A percentile compares a stretch with the other conserved stretches of the same genome.
Evolutionary conservation across 495 filamentous ascomycete species (phyloP).

Genomic region (Niebla homalea): DNA sequence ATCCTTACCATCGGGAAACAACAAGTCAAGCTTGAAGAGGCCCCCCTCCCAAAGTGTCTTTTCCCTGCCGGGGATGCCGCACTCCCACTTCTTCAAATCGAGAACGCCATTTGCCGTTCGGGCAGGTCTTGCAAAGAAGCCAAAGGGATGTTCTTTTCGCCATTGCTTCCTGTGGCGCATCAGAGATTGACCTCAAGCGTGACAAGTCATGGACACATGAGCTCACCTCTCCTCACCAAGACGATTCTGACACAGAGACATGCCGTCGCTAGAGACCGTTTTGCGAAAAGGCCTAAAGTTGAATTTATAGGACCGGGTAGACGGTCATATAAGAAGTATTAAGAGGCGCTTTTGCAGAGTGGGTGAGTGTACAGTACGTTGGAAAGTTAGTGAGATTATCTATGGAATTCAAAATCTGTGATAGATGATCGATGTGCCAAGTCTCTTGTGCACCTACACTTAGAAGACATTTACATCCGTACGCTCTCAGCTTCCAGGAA

Average conservation of each 20-base stretch:
- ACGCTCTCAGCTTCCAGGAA: too few species aligned
- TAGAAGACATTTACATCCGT: too few species aligned
- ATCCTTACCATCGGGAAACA: conserved; percentile 82
- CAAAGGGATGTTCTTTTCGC: conserved; percentile 93
- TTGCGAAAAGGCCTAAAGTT: neutral
- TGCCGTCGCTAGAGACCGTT: conserved; percentile 22
- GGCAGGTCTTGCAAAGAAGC: conserved; percentile 84
- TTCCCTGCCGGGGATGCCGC: conserved; percentile 87
- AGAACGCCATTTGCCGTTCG: conserved; percentile 68
- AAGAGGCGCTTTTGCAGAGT: too few species aligned
- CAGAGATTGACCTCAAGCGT: neutral
- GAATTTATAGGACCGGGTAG: neutral
- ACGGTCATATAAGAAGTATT: too few species aligned
- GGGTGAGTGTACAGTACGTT: too few species aligned
- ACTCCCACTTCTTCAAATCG: conserved; percentile 93
- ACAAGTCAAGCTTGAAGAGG: conserved; percentile 82
- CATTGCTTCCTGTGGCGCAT: conserved; percentile 66
- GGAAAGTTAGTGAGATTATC: too few species aligned
- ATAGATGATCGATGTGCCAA: neutral
- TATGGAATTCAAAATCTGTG: neutral
- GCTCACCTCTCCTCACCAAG: conserved; percentile 80
- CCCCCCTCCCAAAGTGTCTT: conserved; percentile 96
- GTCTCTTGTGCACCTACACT: neutral
- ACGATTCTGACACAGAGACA: conserved; percentile 82
- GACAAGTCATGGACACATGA: neutral